A percentile compares a stretch with the other conserved stretches of the same genome.
Conservation (phyloP, 176 grass and related monocot species). For the Alopecurus myosuroides region DNA sequence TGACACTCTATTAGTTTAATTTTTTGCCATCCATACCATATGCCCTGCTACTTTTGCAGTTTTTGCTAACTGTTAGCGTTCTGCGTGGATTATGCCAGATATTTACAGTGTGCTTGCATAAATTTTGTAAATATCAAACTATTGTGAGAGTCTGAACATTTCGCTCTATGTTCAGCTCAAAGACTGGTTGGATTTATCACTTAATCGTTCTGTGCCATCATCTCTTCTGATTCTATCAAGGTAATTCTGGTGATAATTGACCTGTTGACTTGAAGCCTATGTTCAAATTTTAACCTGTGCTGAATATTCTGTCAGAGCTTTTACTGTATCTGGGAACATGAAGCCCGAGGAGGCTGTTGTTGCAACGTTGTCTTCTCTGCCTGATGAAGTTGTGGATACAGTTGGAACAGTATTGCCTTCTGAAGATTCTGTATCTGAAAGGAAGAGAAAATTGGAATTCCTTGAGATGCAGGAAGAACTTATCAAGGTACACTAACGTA, state of each 20-base stretch:
- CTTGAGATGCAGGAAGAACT: constrained; percentile 99
- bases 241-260: constrained; percentile 33
- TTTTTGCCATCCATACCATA: not conserved
- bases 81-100: not conserved
- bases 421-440: constrained; percentile 95
- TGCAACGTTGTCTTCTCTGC: constrained; percentile 91
- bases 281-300: constrained; percentile 23
- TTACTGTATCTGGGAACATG: constrained; percentile 85
- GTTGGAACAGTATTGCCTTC: constrained; percentile 87
- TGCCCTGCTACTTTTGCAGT: not conserved
- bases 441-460: constrained; percentile 90
- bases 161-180: constrained; percentile 42
- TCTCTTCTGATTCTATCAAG: constrained; percentile 83
- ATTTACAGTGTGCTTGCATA: not conserved
- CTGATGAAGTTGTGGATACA: constrained; percentile 99
- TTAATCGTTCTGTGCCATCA: constrained; percentile 69
- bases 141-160: constrained; percentile 2
- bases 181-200: constrained; percentile 80
- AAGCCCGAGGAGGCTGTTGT: constrained; percentile 98
- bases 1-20: constrained; percentile 5
- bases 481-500: constrained; percentile 61
- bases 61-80: constrained; percentile 4
- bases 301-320: constrained; percentile 57
- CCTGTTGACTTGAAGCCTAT: not conserved
- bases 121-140: not conserved